Conservation (phyloP, 2,329 filamentous ascomycete genomes). For the Blumeria hordei region DNA sequence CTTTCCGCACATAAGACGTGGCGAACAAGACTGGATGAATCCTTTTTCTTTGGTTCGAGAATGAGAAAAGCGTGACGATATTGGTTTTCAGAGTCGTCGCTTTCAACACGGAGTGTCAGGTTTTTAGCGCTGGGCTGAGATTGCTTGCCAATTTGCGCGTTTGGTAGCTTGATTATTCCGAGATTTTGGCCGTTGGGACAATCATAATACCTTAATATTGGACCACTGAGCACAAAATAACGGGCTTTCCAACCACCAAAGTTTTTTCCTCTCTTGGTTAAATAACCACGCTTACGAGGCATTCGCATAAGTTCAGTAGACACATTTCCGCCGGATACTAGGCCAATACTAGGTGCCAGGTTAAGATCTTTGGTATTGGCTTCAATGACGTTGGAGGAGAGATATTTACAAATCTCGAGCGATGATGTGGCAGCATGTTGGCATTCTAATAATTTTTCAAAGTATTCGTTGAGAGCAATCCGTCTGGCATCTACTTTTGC, state of each 20-base stretch:
- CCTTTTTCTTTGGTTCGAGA: constrained; percentile 87
- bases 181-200: constrained; percentile 71
- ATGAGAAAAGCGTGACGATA: constrained; percentile 93
- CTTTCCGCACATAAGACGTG: constrained; percentile 93
- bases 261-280: constrained; percentile 94
- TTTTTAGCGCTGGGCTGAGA: constrained; percentile 32
- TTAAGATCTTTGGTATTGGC: constrained; percentile 34
- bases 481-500: constrained; percentile 79
- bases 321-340: constrained; percentile 17
- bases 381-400: constrained; percentile 43
- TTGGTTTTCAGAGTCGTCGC: constrained; percentile 71
- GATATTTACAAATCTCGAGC: constrained; percentile 62
- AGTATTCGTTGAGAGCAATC: constrained; percentile 57
- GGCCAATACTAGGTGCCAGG: constrained; percentile 16
- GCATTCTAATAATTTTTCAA: constrained; percentile 65
- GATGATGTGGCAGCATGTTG: constrained; percentile 56
- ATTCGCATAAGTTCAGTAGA: constrained; percentile 36
- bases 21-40: constrained; percentile 64
- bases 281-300: constrained; percentile 61
- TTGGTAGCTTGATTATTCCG: constrained; percentile 76
- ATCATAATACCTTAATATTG: constrained; percentile 73
- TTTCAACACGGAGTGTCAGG: constrained; percentile 30
- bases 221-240: constrained; percentile 44
- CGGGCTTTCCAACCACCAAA: constrained; percentile 95
- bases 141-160: constrained; percentile 87